A percentile compares a stretch with the other conserved stretches of the same genome.
Evolutionary conservation across 2,329 filamentous ascomycete genomes (phyloP).

Genomic region (Periconia sp.): DNA sequence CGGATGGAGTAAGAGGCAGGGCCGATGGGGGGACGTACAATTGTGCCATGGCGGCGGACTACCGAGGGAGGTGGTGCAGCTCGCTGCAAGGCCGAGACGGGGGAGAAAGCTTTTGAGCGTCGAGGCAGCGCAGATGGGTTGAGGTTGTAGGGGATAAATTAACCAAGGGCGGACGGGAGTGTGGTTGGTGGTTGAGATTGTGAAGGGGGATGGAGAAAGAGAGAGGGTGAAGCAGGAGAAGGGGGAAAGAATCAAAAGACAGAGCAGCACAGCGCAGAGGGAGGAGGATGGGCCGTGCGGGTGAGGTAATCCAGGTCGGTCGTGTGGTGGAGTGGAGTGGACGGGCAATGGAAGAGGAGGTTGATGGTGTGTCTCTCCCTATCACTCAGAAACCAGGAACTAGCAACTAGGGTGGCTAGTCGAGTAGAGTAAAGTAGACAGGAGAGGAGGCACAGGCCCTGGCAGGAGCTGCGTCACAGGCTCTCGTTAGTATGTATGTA

Average conservation of each 20-base stretch:
- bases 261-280: no score
- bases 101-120: background rate
- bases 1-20: background rate
- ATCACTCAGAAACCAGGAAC: background rate
- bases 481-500: conserved; percentile 4
- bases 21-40: conserved; percentile 25
- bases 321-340: no score
- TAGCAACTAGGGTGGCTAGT: background rate
- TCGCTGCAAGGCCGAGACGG: conserved; percentile 8
- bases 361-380: no score
- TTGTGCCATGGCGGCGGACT: conserved; percentile 33
- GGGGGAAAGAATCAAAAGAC: no score
- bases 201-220: background rate
- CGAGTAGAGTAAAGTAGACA: background rate
- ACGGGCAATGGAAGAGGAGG: no score
- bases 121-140: conserved; percentile 1
- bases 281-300: no score
- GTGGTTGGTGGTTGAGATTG: background rate
- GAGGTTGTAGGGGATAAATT: background rate
- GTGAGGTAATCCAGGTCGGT: no score
- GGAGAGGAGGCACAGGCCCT: conserved; percentile 10
- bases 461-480: conserved; percentile 3
- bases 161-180: background rate
- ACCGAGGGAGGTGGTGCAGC: conserved; percentile 1
- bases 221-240: background rate